These are phyloP conservation scores for Alternaria incomplexa DNA, from an alignment of 2,329 filamentous ascomycete genomes.

Conservation along the genomic window DNA sequence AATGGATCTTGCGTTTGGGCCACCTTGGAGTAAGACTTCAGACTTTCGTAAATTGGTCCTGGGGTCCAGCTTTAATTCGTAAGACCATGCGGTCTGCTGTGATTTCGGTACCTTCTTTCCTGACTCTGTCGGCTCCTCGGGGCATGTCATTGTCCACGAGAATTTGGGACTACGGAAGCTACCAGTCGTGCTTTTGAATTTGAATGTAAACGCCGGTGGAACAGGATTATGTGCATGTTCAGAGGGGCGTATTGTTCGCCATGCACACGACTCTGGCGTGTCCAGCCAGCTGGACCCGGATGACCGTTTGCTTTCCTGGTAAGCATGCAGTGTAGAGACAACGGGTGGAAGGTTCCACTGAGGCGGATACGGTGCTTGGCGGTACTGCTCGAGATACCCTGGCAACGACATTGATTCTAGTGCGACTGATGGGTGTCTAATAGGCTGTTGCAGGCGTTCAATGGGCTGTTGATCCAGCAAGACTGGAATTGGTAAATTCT, in stretches of 20 bases:
- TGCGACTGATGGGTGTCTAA: constrained; percentile 1
- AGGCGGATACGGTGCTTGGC: constrained; percentile 39
- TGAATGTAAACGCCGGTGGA: constrained; percentile 28
- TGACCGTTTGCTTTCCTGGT: constrained; percentile 5
- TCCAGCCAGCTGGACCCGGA: constrained; percentile 35
- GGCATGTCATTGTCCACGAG: constrained; percentile 36
- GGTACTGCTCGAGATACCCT: constrained; percentile 35
- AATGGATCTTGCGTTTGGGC: constrained; percentile 16
- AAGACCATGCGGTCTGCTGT: constrained; percentile 28
- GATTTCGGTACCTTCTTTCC: constrained; percentile 1
- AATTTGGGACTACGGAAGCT: constrained; percentile 32
- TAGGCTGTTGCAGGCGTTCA: neutral
- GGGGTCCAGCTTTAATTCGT: constrained; percentile 34
- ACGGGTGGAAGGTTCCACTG: constrained; percentile 37
- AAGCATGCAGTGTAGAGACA: constrained; percentile 30
- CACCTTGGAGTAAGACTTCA: constrained; percentile 29
- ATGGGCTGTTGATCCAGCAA: constrained; percentile 1
- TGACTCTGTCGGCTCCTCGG: neutral
- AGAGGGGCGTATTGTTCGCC: constrained; percentile 27
- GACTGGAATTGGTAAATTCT: constrained; percentile 18
- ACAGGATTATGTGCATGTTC: constrained; percentile 17
- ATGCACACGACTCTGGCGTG: constrained; percentile 24
- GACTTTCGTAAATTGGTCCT: constrained; percentile 31
- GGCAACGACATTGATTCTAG: constrained; percentile 22
- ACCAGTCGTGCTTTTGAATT: constrained; percentile 32